A percentile compares a stretch with the other conserved stretches of the same genome.
phyloP scores from a whole-genome alignment of 768 basidiomycete species.

The Pulveroboletus sp. region DNA sequence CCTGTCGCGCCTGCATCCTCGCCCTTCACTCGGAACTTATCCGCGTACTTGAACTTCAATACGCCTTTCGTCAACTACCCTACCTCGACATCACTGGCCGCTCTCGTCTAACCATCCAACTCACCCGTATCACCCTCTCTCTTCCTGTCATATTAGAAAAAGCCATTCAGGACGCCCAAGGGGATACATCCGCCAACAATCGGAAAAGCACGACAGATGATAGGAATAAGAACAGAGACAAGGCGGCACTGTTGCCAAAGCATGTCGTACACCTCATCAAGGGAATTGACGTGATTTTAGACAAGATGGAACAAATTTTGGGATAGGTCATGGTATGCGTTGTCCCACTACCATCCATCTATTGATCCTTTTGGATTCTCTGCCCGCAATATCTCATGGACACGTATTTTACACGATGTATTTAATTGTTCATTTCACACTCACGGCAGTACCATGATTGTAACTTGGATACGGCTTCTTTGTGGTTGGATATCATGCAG shows the following conservation, averaged over 20 bases:
- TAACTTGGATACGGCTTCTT: no score
- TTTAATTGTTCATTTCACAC: no score
- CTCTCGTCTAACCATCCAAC: conserved; percentile 70
- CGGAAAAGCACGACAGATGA: conserved; percentile 5
- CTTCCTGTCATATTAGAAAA: conserved; percentile 73
- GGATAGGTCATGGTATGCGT: conserved; percentile 13
- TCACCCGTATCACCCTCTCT: conserved; percentile 73
- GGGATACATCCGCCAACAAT: conserved; percentile 6
- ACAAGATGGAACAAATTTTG: conserved; percentile 61
- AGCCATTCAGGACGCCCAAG: conserved; percentile 49
- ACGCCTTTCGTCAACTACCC: conserved; percentile 68
- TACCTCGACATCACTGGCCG: conserved; percentile 79
- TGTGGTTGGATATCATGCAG: no score
- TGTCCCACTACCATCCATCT: no score
- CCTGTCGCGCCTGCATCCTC: conserved; percentile 73
- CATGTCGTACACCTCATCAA: conserved; percentile 58
- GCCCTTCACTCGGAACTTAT: conserved; percentile 69
- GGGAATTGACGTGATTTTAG: conserved; percentile 59
- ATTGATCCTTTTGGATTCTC: neutral
- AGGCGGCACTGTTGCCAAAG: conserved; percentile 48
- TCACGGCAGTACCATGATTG: no score
- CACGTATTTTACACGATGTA: no score
- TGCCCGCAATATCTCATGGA: neutral
- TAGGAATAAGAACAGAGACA: conserved; percentile 17
- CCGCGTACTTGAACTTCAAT: conserved; percentile 81